Percentiles rank a stretch among this genome's conserved stretches.
Evolutionary conservation across 2,329 filamentous ascomycete genomes (phyloP).

Genomic region (Fusarium sp.): DNA sequence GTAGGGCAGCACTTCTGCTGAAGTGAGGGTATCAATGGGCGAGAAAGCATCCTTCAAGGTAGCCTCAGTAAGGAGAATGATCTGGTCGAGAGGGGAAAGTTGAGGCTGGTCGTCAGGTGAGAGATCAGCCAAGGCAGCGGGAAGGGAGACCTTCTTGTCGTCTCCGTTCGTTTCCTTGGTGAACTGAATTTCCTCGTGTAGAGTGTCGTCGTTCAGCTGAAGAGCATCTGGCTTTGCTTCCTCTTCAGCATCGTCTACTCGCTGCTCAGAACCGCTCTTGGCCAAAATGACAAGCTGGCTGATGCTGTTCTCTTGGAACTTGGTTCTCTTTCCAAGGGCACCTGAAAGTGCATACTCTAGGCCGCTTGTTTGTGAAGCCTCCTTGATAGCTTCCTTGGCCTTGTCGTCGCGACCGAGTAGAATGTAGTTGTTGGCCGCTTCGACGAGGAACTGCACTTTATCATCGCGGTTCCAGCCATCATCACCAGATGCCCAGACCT

Average conservation of each 20-base stretch:
- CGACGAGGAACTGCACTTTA: constrained; percentile 78
- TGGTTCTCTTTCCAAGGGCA: constrained; percentile 84
- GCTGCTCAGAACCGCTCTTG: constrained; percentile 65
- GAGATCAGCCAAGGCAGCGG: constrained; percentile 69
- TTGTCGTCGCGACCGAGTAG: constrained; percentile 83
- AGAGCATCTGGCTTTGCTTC: constrained; percentile 70
- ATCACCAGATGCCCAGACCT: constrained; percentile 50
- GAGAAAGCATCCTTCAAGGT: constrained; percentile 90
- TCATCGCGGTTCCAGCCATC: constrained; percentile 56
- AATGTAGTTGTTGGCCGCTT: constrained; percentile 84
- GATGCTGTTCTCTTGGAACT: constrained; percentile 79
- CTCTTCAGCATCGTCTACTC: constrained; percentile 35
- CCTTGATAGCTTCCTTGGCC: constrained; percentile 74
- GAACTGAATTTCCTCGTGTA: constrained; percentile 89
- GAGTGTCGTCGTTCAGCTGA: constrained; percentile 88
- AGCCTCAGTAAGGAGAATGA: constrained; percentile 86
- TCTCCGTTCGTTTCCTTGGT: constrained; percentile 60
- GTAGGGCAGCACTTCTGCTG: constrained; percentile 94
- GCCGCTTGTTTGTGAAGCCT: constrained; percentile 71
- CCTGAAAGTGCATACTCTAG: constrained; percentile 88
- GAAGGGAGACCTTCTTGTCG: constrained; percentile 57
- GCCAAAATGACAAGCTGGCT: constrained; percentile 94
- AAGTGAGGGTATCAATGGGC: constrained; percentile 82
- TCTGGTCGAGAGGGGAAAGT: constrained; percentile 84
- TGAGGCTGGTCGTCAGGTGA: constrained; percentile 84